Percentiles rank a stretch among this genome's conserved stretches.
Conservation (phyloP, 2,329 filamentous ascomycete species). For the Purpureocillium lavendulum region DNA sequence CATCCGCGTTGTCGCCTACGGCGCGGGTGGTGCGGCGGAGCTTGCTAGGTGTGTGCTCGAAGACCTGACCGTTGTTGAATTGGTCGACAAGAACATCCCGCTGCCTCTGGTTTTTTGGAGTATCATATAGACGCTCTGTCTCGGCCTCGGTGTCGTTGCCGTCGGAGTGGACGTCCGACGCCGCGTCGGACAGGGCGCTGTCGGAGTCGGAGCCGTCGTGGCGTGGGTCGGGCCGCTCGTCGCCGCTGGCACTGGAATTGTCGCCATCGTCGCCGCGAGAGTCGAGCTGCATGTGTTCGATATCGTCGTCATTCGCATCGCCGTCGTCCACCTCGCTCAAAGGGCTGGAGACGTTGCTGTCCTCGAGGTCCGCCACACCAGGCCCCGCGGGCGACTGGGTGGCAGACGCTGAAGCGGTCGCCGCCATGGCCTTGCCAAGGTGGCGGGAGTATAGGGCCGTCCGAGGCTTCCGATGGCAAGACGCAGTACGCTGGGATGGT, state of each 20-base stretch:
- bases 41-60: constrained; percentile 69
- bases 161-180: constrained; percentile 28
- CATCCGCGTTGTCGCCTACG: constrained; percentile 27
- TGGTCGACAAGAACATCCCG: constrained; percentile 52
- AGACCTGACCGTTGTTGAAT: constrained; percentile 43
- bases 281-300: constrained; percentile 48
- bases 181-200: constrained; percentile 48
- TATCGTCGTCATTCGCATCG: constrained; percentile 60
- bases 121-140: constrained; percentile 85
- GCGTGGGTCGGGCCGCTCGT: constrained; percentile 14
- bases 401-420: constrained; percentile 40
- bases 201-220: constrained; percentile 35
- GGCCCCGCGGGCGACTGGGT: constrained; percentile 34
- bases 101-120: constrained; percentile 61
- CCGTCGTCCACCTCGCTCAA: constrained; percentile 86
- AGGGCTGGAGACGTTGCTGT: constrained; percentile 77
- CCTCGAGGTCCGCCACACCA: constrained; percentile 40
- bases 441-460: constrained; percentile 6
- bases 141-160: constrained; percentile 75
- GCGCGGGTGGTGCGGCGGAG: constrained; percentile 44
- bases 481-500: background rate
- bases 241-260: constrained; percentile 17
- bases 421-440: constrained; percentile 35
- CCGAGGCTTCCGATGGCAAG: background rate
- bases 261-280: constrained; percentile 22